These are phyloP conservation scores for Eutrema japonicum DNA, from an alignment of 345 rosid genomes.

Conservation along the genomic window DNA sequence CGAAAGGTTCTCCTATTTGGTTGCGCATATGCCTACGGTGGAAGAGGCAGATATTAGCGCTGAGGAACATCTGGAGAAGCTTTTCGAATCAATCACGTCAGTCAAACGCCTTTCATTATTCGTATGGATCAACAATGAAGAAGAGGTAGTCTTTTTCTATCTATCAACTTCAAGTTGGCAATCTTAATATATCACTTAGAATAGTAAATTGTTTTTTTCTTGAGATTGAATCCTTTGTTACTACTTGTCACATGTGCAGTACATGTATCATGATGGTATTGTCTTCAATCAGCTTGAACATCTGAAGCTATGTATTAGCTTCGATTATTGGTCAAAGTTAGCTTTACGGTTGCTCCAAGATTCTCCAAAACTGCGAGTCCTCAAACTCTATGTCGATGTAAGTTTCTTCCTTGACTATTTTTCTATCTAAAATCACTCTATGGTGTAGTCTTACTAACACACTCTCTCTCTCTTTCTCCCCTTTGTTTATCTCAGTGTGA, in stretches of 20 bases:
- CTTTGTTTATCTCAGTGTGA: neutral
- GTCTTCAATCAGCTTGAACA: constrained; percentile 4
- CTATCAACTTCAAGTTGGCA: neutral
- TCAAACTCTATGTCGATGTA: neutral
- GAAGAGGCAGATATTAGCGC: constrained; percentile 2
- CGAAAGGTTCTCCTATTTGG: neutral
- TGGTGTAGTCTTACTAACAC: neutral
- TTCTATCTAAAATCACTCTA: neutral
- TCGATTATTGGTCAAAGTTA: constrained; percentile 3
- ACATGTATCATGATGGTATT: constrained; percentile 10
- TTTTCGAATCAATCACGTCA: neutral
- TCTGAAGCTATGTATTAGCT: constrained; percentile 12
- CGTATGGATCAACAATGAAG: neutral
- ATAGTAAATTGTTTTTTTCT: neutral
- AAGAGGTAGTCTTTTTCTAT: neutral
- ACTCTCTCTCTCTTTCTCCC: neutral
- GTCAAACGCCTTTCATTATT: constrained; percentile 3
- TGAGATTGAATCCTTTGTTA: neutral
- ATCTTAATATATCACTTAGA: neutral
- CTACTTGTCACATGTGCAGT: constrained; percentile 9
- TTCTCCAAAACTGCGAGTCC: constrained; percentile 17
- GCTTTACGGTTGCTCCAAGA: constrained; percentile 1
- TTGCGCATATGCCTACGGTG: neutral
- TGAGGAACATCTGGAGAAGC: neutral
- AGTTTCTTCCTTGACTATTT: neutral